Base-by-base conservation (phyloP, 1,139 yeast genomes). In the Pichia sp. region DNA sequence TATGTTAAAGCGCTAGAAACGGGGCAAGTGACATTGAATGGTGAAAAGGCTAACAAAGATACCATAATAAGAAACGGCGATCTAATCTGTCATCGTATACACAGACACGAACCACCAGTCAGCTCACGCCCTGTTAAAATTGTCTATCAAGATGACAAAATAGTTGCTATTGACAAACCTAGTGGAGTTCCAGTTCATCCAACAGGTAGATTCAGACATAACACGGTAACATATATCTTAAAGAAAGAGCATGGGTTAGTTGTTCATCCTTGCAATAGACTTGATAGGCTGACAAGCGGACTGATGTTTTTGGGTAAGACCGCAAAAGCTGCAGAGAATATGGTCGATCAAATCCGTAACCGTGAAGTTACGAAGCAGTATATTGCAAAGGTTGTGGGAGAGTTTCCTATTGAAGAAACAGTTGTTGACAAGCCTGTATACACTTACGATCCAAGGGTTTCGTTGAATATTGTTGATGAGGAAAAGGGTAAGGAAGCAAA, bases 141-240 rank as follows among this genome's bases (percentile, higher is more conserved):
- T 45, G 92, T 93, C 0, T 82, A 78, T 66, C 92, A 91, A 66
- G 86, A 90, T 67, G 93, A 87, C 20, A 81, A 87, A 52, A 71
- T 91, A 38, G 76, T 93, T 6, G 97, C 88, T 1, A 87, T 95
- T 31, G 96, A 93, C 68, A 93, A 93, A 63, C 99, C 99, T 0
- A 81, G 95, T 3, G 97, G 99, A 0, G 81, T 93, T 4, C 98
- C 99, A 0, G 97, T 87, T 1, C 99, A 93, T 69, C 99, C 99
- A 1, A 87, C 98, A 0, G 99, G 99, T 0, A 75, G 98, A 56
- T 93, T 85, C 71, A 75, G 96, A 57, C 90, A 81, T 71, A 93
- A 93, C 67, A 83, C 97, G 0, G 81, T 92, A 16, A 89, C 95
- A 14, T 88, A 86, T 68, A 83, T 90, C 20, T 71, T 92, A 59